Conservation (phyloP, 768 basidiomycete species). For the Lactarius hengduanensis region DNA sequence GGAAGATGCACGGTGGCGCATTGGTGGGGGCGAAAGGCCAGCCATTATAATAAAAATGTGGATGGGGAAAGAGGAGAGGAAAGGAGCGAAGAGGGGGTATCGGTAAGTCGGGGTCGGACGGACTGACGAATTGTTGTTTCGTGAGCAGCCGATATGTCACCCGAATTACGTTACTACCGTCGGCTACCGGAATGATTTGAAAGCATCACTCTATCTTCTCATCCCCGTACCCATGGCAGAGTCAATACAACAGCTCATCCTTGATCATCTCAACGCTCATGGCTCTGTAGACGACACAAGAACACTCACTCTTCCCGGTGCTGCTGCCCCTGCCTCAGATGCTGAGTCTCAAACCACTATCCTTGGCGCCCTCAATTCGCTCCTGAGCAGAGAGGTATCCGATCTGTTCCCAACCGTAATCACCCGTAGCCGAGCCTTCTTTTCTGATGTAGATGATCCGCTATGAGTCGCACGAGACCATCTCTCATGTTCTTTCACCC, state of each 20-base stretch:
- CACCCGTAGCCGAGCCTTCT: conserved; percentile 20
- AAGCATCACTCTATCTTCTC: too few relatives aligned
- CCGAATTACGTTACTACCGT: background rate
- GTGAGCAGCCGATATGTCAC: background rate
- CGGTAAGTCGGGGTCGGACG: background rate
- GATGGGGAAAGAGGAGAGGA: conserved; percentile 9
- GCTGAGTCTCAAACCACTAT: conserved; percentile 81
- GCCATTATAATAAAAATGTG: conserved; percentile 27
- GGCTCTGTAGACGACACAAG: conserved; percentile 67
- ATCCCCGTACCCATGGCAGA: conserved; percentile 59
- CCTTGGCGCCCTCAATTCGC: conserved; percentile 89
- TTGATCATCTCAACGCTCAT: conserved; percentile 63
- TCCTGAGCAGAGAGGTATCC: conserved; percentile 38
- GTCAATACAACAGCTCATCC: conserved; percentile 72
- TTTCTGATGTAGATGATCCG: conserved; percentile 64
- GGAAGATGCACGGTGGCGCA: conserved; percentile 58
- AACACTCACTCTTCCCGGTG: conserved; percentile 62
- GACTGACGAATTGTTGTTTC: background rate
- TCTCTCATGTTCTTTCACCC: conserved; percentile 68
- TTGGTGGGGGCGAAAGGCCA: conserved; percentile 41
- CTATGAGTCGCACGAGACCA: conserved; percentile 74
- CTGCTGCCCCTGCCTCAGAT: conserved; percentile 52
- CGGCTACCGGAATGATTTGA: background rate
- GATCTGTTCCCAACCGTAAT: conserved; percentile 2
- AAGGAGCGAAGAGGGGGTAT: background rate